Evolutionary conservation across 2,329 filamentous ascomycete species (phyloP).

Genomic region (Botrytis medusae): DNA sequence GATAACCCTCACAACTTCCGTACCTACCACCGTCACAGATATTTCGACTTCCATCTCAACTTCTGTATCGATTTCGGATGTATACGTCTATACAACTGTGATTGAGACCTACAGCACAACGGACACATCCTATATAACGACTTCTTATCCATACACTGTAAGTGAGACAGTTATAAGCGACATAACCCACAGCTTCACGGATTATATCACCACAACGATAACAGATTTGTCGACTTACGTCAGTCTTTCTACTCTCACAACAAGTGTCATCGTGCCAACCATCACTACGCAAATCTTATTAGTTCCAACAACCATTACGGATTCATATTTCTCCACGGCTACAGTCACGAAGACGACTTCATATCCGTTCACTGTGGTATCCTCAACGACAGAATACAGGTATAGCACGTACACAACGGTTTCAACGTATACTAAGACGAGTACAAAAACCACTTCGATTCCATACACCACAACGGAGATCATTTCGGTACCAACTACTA

Average conservation of each 20-base stretch:
- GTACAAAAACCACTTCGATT: slow-evolving; percentile 8
- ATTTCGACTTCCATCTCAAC: slow-evolving; percentile 7
- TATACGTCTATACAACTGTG: slow-evolving; percentile 14
- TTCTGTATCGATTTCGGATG: slow-evolving; percentile 14
- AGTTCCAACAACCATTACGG: neutral
- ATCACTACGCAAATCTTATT: slow-evolving; percentile 2
- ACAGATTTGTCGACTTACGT: neutral
- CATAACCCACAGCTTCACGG: slow-evolving; percentile 6
- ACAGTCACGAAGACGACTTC: slow-evolving; percentile 17
- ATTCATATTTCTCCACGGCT: slow-evolving; percentile 6
- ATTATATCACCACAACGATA: slow-evolving; percentile 7
- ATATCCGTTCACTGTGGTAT: slow-evolving; percentile 18
- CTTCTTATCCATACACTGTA: slow-evolving; percentile 22
- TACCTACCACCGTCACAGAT: slow-evolving; percentile 9
- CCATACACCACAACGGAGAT: neutral
- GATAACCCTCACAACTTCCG: neutral
- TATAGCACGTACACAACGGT: slow-evolving; percentile 27
- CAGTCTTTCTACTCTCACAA: slow-evolving; percentile 6
- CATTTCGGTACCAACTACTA: slow-evolving; percentile 15
- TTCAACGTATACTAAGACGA: slow-evolving; percentile 15
- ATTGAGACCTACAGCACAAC: slow-evolving; percentile 8
- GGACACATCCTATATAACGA: slow-evolving; percentile 13
- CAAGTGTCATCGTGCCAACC: slow-evolving; percentile 7
- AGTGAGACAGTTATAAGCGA: slow-evolving; percentile 15
- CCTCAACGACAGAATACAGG: slow-evolving; percentile 24